Percentiles rank a stretch among this genome's conserved stretches.
Evolutionary conservation across 1,139 yeast species (phyloP).

Genomic region (Casaregolazyma lundiana): DNA sequence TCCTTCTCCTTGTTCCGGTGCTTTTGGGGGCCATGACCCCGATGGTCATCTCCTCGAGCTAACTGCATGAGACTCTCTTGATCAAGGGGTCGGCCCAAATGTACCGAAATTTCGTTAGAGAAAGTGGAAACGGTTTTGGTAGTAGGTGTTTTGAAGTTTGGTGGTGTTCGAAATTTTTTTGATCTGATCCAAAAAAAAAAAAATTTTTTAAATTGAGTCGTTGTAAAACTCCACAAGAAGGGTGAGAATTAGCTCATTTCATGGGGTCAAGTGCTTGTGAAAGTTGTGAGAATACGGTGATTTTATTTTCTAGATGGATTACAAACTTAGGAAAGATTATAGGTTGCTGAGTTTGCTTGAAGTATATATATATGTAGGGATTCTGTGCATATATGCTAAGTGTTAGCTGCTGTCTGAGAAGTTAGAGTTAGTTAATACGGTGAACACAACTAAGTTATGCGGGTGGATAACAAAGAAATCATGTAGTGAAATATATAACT

Average conservation of each 20-base stretch:
- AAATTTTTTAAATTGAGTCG: slow-evolving; percentile 5
- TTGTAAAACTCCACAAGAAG: background rate
- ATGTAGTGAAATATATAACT: too few species aligned
- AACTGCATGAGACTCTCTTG: slow-evolving; percentile 13
- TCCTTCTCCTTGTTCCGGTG: slow-evolving; percentile 7
- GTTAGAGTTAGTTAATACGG: too few species aligned
- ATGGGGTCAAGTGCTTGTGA: background rate
- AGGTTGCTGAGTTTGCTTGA: too few species aligned
- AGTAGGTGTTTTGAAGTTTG: background rate
- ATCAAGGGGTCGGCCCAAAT: slow-evolving; percentile 9
- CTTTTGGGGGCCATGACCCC: slow-evolving; percentile 6
- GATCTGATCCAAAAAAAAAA: slow-evolving; percentile 8
- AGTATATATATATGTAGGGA: too few species aligned
- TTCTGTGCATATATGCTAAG: too few species aligned
- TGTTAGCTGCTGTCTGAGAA: too few species aligned
- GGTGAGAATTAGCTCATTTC: background rate
- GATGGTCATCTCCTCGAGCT: slow-evolving; percentile 14
- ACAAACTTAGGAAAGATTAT: too few species aligned
- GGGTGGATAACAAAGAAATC: too few species aligned
- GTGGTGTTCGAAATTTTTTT: slow-evolving; percentile 4
- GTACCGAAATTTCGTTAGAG: background rate
- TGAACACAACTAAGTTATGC: too few species aligned
- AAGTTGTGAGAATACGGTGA: background rate
- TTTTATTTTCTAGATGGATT: background rate
- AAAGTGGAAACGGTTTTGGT: background rate